Conservation (phyloP, 768 basidiomycete species). For the Tricholoma flavovirens region DNA sequence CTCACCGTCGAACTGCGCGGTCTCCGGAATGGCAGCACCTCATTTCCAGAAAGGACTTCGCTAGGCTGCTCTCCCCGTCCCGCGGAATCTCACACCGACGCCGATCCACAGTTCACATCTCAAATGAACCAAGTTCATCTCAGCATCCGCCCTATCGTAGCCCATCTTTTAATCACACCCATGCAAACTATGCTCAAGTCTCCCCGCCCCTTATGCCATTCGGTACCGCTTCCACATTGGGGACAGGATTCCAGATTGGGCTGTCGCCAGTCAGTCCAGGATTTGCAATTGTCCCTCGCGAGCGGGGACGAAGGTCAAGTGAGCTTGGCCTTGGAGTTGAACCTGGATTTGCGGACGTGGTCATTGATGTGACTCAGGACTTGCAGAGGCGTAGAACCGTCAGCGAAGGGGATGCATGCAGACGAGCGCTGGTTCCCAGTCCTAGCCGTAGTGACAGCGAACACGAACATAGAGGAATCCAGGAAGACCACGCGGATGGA, state of each 20-base stretch:
- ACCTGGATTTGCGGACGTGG: constrained; percentile 26
- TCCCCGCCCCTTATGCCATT: constrained; percentile 27
- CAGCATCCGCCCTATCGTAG: not conserved
- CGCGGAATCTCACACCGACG: not conserved
- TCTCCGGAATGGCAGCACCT: not conserved
- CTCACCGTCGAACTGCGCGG: not conserved
- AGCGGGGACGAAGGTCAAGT: constrained; percentile 41
- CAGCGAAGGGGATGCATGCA: constrained; percentile 43
- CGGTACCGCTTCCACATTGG: constrained; percentile 33
- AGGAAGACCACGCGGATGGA: constrained; percentile 1
- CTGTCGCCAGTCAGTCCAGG: constrained; percentile 72
- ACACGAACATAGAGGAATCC: constrained; percentile 6
- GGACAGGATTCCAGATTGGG: constrained; percentile 67
- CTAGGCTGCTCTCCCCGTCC: not conserved
- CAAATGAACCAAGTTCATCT: not conserved
- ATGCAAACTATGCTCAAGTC: not conserved
- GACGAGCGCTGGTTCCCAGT: constrained; percentile 8
- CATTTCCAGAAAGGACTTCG: not conserved
- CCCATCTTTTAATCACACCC: not conserved
- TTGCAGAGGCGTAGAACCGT: constrained; percentile 39
- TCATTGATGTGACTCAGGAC: constrained; percentile 19
- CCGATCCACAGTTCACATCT: not conserved
- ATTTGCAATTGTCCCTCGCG: constrained; percentile 59
- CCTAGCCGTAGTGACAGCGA: constrained; percentile 2
- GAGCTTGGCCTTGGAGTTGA: constrained; percentile 18